A percentile compares a stretch with the other conserved stretches of the same genome.
These are phyloP conservation scores for Isabelozyma rhagii DNA, from an alignment of 805 yeast genomes.

Conservation along the genomic window DNA sequence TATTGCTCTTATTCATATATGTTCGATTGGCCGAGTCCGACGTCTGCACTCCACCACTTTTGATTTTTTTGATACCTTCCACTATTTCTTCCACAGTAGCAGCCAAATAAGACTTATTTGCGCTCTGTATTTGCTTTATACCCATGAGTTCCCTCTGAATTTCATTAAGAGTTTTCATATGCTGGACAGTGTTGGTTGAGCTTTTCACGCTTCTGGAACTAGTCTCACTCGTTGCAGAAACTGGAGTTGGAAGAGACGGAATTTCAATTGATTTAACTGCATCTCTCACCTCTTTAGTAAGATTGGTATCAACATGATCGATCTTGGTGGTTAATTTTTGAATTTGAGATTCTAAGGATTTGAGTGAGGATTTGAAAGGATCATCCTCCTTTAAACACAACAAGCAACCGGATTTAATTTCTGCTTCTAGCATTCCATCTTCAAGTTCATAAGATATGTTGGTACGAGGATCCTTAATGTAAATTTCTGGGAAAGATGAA, in stretches of 20 bases:
- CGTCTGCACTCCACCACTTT: conserved; percentile 40
- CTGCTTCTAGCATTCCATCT: conserved; percentile 52
- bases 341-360: conserved; percentile 20
- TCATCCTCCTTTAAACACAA: conserved; percentile 55
- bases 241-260: conserved; percentile 8
- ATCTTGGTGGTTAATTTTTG: conserved; percentile 12
- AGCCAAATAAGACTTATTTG: conserved; percentile 41
- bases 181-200: conserved; percentile 1
- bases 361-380: conserved; percentile 8
- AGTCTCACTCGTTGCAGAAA: conserved; percentile 5
- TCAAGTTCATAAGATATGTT: conserved; percentile 79
- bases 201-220: background rate
- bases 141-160: conserved; percentile 59
- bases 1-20: conserved; percentile 76
- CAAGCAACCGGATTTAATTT: conserved; percentile 57
- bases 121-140: conserved; percentile 52
- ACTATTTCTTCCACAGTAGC: conserved; percentile 42
- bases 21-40: conserved; percentile 39
- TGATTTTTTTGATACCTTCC: conserved; percentile 49
- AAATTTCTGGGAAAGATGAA: conserved; percentile 73
- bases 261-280: conserved; percentile 18
- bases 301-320: conserved; percentile 9
- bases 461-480: conserved; percentile 58
- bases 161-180: conserved; percentile 32
- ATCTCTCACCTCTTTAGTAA: conserved; percentile 14